Conservation (phyloP, 208 protist genomes). For the Wallacemonas sp. region DNA sequence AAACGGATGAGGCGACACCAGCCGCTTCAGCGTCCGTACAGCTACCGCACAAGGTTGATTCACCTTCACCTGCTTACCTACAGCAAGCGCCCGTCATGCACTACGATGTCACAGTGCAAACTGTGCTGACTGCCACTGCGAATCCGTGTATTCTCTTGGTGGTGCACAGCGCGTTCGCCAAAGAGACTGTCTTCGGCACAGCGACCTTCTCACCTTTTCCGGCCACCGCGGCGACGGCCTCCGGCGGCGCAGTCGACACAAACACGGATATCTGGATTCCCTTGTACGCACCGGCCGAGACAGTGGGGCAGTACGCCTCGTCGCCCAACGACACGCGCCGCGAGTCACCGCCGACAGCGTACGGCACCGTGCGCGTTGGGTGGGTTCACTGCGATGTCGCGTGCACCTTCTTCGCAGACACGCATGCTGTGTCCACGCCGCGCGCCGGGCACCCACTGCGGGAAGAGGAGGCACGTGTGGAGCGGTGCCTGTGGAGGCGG, state of each 20-base stretch:
- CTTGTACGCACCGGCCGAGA: constrained; percentile 16
- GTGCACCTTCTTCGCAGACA: constrained; percentile 13
- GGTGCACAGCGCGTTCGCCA: constrained; percentile 28
- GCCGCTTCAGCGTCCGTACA: no score
- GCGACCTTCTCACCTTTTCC: constrained; percentile 33
- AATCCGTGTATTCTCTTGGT: constrained; percentile 39
- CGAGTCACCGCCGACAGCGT: not conserved
- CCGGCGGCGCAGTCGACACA: no score
- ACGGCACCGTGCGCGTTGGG: constrained; percentile 13
- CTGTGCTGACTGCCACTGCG: constrained; percentile 24
- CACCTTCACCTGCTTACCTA: not conserved
- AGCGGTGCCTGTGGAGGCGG: constrained; percentile 26
- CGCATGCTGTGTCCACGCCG: no score
- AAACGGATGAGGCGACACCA: no score
- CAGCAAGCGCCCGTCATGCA: constrained; percentile 31
- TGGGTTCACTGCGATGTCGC: constrained; percentile 58
- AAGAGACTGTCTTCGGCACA: constrained; percentile 37
- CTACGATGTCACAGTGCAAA: constrained; percentile 34
- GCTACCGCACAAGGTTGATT: not conserved
- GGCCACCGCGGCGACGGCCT: not conserved
- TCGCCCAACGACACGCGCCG: no score
- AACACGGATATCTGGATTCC: constrained; percentile 39
- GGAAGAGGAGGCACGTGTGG: constrained; percentile 3
- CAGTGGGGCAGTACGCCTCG: no score
- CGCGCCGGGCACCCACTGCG: no score